A percentile compares a stretch with the other conserved stretches of the same genome.
Conservation (phyloP, 2,329 filamentous ascomycete genomes). For the Scedosporium apiospermum region DNA sequence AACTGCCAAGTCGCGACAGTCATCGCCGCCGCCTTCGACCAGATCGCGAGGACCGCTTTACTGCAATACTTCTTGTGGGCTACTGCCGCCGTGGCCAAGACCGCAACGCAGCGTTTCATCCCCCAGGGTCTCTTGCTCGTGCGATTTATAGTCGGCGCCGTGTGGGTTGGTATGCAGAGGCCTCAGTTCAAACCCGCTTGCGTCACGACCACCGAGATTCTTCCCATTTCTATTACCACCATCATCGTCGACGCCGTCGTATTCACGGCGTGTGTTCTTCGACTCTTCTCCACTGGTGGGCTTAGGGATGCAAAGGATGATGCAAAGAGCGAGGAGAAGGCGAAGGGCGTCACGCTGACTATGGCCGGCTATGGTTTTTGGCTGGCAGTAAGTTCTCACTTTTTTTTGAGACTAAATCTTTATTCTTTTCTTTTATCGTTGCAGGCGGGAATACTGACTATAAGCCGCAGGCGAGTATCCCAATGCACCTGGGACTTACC, state of each 20-base stretch:
- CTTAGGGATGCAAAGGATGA: conserved; percentile 22
- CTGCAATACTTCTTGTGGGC: conserved; percentile 47
- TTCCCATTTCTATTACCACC: conserved; percentile 34
- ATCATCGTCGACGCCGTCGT: conserved; percentile 36
- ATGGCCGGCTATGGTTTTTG: conserved; percentile 39
- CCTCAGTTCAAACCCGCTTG: conserved; percentile 43
- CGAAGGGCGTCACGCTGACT: conserved; percentile 31
- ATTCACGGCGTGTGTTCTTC: conserved; percentile 29
- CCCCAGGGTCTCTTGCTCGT: conserved; percentile 36
- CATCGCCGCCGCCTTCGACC: conserved; percentile 46
- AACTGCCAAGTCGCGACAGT: conserved; percentile 43
- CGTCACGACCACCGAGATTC: conserved; percentile 33
- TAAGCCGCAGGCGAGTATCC: conserved; percentile 34
- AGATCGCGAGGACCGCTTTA: conserved; percentile 42
- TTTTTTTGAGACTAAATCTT: not conserved
- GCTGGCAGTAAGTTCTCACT: conserved; percentile 37
- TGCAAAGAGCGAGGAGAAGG: conserved; percentile 17
- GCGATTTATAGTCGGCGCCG: conserved; percentile 42
- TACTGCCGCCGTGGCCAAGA: conserved; percentile 28
- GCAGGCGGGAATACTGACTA: not conserved
- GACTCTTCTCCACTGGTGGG: conserved; percentile 27
- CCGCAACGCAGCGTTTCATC: conserved; percentile 26
- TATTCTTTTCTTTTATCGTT: conserved; percentile 2
- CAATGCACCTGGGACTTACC: conserved; percentile 38
- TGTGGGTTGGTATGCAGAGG: conserved; percentile 45